Evolutionary conservation across 2,329 filamentous ascomycete genomes (phyloP).

Genomic region (Talaromyces rugulosus): DNA sequence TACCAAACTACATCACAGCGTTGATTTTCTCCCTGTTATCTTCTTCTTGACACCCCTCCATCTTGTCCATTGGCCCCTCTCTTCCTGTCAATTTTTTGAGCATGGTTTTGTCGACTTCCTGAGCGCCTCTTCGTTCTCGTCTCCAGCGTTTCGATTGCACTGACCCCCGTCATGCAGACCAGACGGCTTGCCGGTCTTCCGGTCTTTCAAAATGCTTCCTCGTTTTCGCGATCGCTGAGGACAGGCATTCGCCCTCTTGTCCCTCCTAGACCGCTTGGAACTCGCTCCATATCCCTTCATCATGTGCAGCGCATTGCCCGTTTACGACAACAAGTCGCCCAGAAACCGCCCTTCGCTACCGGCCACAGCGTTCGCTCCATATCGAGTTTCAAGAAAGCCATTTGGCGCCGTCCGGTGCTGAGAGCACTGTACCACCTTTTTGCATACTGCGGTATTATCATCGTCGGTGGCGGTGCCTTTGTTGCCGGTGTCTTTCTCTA

Average conservation of each 20-base stretch:
- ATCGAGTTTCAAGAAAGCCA: slow-evolving; percentile 21
- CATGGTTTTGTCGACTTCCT: slow-evolving; percentile 6
- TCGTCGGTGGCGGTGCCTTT: slow-evolving; percentile 63
- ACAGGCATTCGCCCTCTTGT: not conserved
- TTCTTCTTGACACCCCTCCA: not conserved
- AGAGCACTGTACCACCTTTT: slow-evolving; percentile 65
- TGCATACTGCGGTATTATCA: slow-evolving; percentile 69
- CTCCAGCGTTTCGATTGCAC: not conserved
- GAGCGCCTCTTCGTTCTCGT: not conserved
- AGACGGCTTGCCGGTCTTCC: slow-evolving; percentile 8
- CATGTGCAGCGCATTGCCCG: slow-evolving; percentile 13
- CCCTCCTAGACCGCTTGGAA: not conserved
- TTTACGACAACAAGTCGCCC: slow-evolving; percentile 1
- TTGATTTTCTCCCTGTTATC: not conserved
- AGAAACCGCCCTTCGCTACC: slow-evolving; percentile 17
- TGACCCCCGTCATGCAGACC: slow-evolving; percentile 9
- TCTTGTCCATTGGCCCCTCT: not conserved
- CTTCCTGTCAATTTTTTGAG: not conserved
- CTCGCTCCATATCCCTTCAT: slow-evolving; percentile 9
- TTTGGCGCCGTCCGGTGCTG: slow-evolving; percentile 30
- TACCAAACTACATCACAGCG: not conserved
- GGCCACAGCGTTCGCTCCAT: slow-evolving; percentile 26
- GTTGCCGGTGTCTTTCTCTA: slow-evolving; percentile 87
- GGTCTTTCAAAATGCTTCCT: not conserved
- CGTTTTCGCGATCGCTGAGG: not conserved